Evolutionary conservation across 352 stramenopile genomes (phyloP), one percentile per base, ranked within the genome.

Genomic region (Pythium aphanidermatum): DNA sequence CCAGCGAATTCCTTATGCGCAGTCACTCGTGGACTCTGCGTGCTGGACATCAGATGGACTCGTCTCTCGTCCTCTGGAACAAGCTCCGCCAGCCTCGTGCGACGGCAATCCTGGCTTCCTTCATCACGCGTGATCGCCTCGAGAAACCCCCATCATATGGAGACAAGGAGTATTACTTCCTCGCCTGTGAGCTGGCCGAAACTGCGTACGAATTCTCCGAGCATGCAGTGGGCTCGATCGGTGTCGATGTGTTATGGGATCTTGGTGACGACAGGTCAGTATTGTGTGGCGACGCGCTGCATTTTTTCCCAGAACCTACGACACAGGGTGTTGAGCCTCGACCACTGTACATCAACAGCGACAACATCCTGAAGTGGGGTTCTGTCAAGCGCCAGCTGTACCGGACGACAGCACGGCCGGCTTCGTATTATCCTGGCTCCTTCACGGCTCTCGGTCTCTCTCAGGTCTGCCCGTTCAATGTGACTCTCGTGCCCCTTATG

Each of bases 131-230:
- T n/a, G 52, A 51, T 25, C 45, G 59, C 10, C 46, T 55, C 16
- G 67, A 62, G 46, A 41, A 38, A 16, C 25, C 59, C 19, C 50
- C 29, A 2, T 13, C 65, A 3, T 82, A 82, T 33, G 70, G 70
- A 3, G 70, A 76, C 53, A 82, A 78, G 41, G 70, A 82, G 51
- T 44, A 69, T 10, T 78, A 68, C 60, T 82, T 68, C 50, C 27
- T 74, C 2, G 67, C 64, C 1, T 76, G 64, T 24, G 67, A 82
- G 45, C 46, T 82, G 4, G 67, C 67, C 8, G 70, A 82, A 58
- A 74, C 70, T 16, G 16, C 29, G 20, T 82, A 78, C 40, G 41
- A 52, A 8, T 73, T 82, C 39, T 78, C 70, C 2, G 59, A 70
- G 29, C 55, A 53, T 42, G 42, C 21, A 2, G 48, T 51, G 5